Percentiles rank a stretch among this genome's conserved stretches.
phyloP scores from a whole-genome alignment of 306 rosid species.

The Citrullus amarus region DNA sequence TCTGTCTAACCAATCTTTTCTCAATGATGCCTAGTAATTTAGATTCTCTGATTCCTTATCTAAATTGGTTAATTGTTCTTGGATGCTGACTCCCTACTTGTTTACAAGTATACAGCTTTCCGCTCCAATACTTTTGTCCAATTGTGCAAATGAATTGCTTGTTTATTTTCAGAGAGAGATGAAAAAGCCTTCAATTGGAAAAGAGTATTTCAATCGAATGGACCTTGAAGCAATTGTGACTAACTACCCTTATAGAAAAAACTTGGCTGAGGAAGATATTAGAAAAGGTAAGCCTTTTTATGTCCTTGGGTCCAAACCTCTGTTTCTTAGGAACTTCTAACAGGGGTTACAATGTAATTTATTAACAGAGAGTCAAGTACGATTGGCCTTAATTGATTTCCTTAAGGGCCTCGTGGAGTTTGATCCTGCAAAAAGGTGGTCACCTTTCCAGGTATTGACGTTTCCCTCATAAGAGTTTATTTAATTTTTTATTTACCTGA shows the following conservation, averaged over 20 bases:
- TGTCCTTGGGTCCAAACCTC: neutral
- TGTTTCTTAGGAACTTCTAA: constrained; percentile 17
- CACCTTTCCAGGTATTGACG: constrained; percentile 77
- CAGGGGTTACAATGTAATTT: constrained; percentile 22
- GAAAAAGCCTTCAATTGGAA: constrained; percentile 87
- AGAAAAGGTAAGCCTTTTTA: constrained; percentile 51
- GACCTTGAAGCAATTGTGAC: constrained; percentile 85
- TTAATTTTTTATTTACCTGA: constrained; percentile 14
- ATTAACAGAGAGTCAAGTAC: constrained; percentile 66
- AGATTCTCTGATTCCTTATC: neutral
- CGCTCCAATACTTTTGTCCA: neutral
- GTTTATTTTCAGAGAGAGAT: constrained; percentile 64
- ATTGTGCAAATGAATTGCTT: neutral
- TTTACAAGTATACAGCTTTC: neutral
- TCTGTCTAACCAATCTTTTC: neutral
- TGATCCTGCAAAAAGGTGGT: constrained; percentile 97
- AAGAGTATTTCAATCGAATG: constrained; percentile 83
- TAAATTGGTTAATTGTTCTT: neutral
- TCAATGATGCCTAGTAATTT: neutral
- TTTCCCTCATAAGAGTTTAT: constrained; percentile 5
- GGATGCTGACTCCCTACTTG: neutral
- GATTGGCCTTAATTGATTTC: constrained; percentile 89
- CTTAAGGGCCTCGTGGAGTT: constrained; percentile 91
- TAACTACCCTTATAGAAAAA: constrained; percentile 83
- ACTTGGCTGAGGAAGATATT: constrained; percentile 73